Base-by-base conservation (phyloP, 345 rosid genomes). In the Eutrema japonicum region DNA sequence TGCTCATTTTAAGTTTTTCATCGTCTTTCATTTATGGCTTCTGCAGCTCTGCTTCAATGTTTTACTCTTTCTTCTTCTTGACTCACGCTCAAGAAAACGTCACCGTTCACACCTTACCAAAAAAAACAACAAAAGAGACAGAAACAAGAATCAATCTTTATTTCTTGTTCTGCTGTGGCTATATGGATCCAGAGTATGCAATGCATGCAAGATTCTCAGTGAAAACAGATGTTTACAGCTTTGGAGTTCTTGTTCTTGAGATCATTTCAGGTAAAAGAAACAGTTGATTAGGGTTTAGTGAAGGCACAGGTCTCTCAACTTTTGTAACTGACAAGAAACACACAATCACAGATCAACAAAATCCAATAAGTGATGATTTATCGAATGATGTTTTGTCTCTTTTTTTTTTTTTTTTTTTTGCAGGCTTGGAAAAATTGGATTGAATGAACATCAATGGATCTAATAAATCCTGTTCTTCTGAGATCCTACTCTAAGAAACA, bases 371-470 rank as follows among this genome's bases (percentile, higher is more conserved):
- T 72, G 61, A 3, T 18, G 32, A 43, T 53, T 41, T 2, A 2
- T 14, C 30, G 12, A 70, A 29, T 58, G 37, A 41, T 41, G 47
- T 53, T 52, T 42, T 43, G 27, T 12, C 35, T 55, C 27, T n/a
- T 41, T 1, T 3, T 32, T 4, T 32, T 32, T 32, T 18, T 41
- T 27, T 43, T 0, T 7, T 47, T 12, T 22, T 68, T 78, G 43
- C 60, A 85, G 85, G 85, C 81, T 55, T 82, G 83, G 84, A 72
- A 27, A 35, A 38, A 77, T 11, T 83, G 85, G 83, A 62, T 43
- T 38, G 80, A 73, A 62, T 75, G 45, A 10, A 77, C 67, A 56
- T 32, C 49, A 55, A 36, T 59, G 55, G 81, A 81, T 27, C 12
- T 81, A 33, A 22, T 81, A 4, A 75, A 81, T 54, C 8, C 48